Base-by-base conservation (phyloP, 73 alveolate genomes). In the Paramecium tetraurelia region DNA sequence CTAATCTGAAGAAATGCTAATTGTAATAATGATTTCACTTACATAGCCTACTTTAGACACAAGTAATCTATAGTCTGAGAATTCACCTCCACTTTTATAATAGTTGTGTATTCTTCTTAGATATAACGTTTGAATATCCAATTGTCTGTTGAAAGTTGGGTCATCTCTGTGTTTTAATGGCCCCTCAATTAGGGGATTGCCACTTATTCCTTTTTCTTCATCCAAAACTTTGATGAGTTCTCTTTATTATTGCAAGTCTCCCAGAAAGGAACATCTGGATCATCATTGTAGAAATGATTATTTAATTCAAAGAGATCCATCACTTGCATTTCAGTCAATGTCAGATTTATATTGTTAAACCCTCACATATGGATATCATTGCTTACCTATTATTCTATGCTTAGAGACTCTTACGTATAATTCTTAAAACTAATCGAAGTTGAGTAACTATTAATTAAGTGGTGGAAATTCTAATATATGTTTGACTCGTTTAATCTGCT, bases 31-130 rank as follows among this genome's bases (percentile, higher is more conserved):
- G 10, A 75, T 5, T 29, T 2, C 7, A 35, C 58, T 14, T 75
- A 75, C 87, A 75, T 75, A 75, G 6, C 90, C 90, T 11, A 48
- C 90, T 48, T 80, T 80, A 38, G 90, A 80, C 1, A 80, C 90
- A 7, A 80, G 16, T 22, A 80, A 80, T 46, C 90, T 80, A 80
- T 80, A 80, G 24, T 80, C 90, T 2, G 76, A 41, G 53, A 80
- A 80, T 80, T 80, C 90, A 24, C 58, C 90, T 80, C 76, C 90
- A 80, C 76, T 80, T 76, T 76, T 44, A 80, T 80, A 80, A 35
- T 76, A 80, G 3, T 33, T 14, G 24, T 80, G 90, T 21, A 80
- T 43, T 33, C 57, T 40, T 80, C 90, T 40, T 12, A 80, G 14
- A 80, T 80, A 80, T 20, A 80, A 35, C 0, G 90, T 44, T 80